These are phyloP conservation scores for Paulownia fortunei DNA, from an alignment of 257 asterid species.

Conservation along the genomic window DNA sequence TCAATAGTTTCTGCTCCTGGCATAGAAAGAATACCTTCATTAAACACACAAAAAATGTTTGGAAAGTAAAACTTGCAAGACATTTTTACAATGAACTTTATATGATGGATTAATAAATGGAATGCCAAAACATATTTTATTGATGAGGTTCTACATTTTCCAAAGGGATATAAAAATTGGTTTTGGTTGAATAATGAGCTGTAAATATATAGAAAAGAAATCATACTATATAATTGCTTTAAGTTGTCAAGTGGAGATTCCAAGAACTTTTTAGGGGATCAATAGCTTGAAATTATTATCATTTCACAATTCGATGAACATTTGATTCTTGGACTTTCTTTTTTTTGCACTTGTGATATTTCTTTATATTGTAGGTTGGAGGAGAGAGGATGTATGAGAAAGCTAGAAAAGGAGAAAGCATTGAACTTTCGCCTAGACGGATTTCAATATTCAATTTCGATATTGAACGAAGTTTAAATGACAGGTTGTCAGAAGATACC, in stretches of 20 bases:
- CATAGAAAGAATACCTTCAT: not conserved
- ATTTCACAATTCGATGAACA: not conserved
- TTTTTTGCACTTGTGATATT: not conserved
- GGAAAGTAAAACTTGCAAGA: not conserved
- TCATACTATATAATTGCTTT: not conserved
- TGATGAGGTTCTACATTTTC: too few relatives aligned
- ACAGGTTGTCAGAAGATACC: slow-evolving; percentile 55
- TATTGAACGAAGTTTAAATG: slow-evolving; percentile 89
- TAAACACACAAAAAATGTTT: not conserved
- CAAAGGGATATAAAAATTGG: too few relatives aligned
- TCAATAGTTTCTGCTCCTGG: not conserved
- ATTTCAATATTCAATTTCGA: slow-evolving; percentile 80
- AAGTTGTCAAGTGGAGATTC: not conserved
- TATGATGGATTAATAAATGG: not conserved
- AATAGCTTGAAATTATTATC: not conserved
- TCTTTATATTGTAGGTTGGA: slow-evolving; percentile 65
- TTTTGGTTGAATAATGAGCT: not conserved
- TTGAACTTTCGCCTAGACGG: slow-evolving; percentile 91
- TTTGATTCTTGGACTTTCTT: not conserved
- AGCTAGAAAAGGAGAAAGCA: slow-evolving; percentile 96
- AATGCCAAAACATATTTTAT: too few relatives aligned
- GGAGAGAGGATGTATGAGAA: slow-evolving; percentile 97
- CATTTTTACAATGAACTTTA: not conserved
- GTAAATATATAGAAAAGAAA: not conserved
- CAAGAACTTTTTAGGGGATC: not conserved